Percentiles rank a stretch among this genome's conserved stretches.
Conservation (phyloP, 176 grass and related monocot genomes). For the Triticum aestivum region DNA sequence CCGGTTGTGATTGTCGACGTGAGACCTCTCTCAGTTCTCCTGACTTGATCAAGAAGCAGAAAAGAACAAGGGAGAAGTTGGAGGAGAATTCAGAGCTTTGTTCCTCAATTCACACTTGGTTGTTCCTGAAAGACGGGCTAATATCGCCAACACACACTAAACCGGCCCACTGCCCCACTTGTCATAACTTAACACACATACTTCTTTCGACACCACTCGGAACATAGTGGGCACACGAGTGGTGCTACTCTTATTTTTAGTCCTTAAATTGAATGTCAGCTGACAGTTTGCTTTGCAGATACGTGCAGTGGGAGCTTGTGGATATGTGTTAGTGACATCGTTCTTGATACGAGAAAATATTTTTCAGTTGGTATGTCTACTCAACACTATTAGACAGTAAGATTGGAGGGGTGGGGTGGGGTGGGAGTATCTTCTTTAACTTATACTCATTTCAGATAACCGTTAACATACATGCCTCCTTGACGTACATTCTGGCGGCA, state of each 20-base stretch:
- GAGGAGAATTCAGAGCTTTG: neutral
- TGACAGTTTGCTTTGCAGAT: conserved; percentile 42
- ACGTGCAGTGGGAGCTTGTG: conserved; percentile 74
- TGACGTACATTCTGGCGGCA: conserved; percentile 68
- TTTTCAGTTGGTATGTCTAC: conserved; percentile 71
- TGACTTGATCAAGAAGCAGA: too few relatives aligned
- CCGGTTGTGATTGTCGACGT: too few relatives aligned
- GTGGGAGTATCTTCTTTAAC: conserved; percentile 6
- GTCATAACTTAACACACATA: neutral
- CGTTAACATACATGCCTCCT: conserved; percentile 86
- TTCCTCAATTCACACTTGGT: neutral
- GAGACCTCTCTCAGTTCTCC: too few relatives aligned
- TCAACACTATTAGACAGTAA: neutral
- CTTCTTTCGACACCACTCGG: neutral
- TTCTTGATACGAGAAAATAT: conserved; percentile 96
- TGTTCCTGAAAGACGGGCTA: neutral
- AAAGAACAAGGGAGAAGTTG: too few relatives aligned
- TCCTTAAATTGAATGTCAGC: conserved; percentile 24
- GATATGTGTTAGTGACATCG: conserved; percentile 85
- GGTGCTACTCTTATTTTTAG: conserved; percentile 12
- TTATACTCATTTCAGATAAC: conserved; percentile 76
- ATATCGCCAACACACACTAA: neutral
- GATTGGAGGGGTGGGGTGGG: too few relatives aligned
- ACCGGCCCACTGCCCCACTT: neutral
- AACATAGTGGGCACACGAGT: neutral